phyloP scores from a whole-genome alignment of 345 rosid genomes.

The Euphorbia pulcherrima region DNA sequence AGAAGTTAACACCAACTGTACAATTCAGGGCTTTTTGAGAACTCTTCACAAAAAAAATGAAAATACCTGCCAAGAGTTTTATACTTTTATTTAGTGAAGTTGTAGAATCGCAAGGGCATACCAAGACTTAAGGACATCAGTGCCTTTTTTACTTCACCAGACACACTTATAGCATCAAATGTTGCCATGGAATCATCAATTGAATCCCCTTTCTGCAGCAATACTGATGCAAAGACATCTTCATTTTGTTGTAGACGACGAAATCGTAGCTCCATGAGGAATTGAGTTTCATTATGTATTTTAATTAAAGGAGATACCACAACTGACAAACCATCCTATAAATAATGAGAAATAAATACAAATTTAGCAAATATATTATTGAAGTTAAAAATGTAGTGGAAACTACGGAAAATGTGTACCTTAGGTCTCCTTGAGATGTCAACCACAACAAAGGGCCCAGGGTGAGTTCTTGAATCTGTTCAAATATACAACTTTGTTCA shows the following conservation, averaged over 20 bases:
- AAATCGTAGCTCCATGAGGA: constrained; percentile 73
- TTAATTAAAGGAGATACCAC: constrained; percentile 78
- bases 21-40: neutral
- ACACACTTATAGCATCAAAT: constrained; percentile 64
- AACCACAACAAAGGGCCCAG: constrained; percentile 81
- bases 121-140: constrained; percentile 76
- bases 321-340: constrained; percentile 80
- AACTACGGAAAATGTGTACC: constrained; percentile 40
- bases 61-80: neutral
- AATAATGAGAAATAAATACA: neutral
- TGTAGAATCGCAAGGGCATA: constrained; percentile 31
- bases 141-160: constrained; percentile 74
- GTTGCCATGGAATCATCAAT: constrained; percentile 81
- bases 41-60: neutral
- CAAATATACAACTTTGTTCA: constrained; percentile 5
- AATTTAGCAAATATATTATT: constrained; percentile 2
- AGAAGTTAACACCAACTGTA: neutral
- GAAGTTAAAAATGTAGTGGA: constrained; percentile 8
- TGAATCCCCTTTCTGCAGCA: constrained; percentile 65
- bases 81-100: constrained; percentile 8
- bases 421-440: constrained; percentile 61
- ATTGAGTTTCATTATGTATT: constrained; percentile 75
- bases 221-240: constrained; percentile 52
- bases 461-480: constrained; percentile 77
- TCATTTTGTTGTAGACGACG: constrained; percentile 56